These are phyloP conservation scores for Sclerotinia subarctica DNA, from an alignment of 2,329 filamentous ascomycete species.

Conservation along the genomic window DNA sequence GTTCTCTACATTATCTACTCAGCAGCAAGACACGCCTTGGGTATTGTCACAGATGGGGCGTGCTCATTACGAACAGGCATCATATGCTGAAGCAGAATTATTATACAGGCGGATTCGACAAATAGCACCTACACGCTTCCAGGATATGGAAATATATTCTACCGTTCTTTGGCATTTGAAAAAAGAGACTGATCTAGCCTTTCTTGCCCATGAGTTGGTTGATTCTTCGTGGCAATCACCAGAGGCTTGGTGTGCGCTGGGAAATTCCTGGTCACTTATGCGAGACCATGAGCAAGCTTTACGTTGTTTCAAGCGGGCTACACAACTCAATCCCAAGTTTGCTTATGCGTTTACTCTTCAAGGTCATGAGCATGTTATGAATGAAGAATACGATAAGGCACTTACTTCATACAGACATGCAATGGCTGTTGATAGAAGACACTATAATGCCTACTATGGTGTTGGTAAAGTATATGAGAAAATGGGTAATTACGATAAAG, in stretches of 20 bases:
- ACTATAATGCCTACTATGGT: conserved; percentile 99
- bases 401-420: conserved; percentile 82
- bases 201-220: conserved; percentile 84
- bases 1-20: conserved; percentile 66
- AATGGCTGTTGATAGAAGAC: conserved; percentile 79
- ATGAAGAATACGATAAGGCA: conserved; percentile 96
- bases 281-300: conserved; percentile 93
- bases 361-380: conserved; percentile 91
- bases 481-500: conserved; percentile 85
- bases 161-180: conserved; percentile 99
- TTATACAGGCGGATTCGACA: conserved; percentile 77
- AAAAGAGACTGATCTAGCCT: conserved; percentile 85
- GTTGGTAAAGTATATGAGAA: conserved; percentile 81
- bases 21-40: conserved; percentile 88
- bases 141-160: conserved; percentile 98
- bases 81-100: conserved; percentile 82
- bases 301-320: conserved; percentile 90
- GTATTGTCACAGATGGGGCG: conserved; percentile 87
- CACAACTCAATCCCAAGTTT: conserved; percentile 83
- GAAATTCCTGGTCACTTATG: conserved; percentile 90
- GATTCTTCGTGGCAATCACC: conserved; percentile 86
- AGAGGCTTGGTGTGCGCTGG: conserved; percentile 92
- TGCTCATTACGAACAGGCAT: conserved; percentile 85
- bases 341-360: conserved; percentile 95
- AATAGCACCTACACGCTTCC: conserved; percentile 75